A percentile compares a stretch with the other conserved stretches of the same genome.
phyloP scores from a whole-genome alignment of 192 early-diverging fungal species.

The Coemansia sp. region DNA sequence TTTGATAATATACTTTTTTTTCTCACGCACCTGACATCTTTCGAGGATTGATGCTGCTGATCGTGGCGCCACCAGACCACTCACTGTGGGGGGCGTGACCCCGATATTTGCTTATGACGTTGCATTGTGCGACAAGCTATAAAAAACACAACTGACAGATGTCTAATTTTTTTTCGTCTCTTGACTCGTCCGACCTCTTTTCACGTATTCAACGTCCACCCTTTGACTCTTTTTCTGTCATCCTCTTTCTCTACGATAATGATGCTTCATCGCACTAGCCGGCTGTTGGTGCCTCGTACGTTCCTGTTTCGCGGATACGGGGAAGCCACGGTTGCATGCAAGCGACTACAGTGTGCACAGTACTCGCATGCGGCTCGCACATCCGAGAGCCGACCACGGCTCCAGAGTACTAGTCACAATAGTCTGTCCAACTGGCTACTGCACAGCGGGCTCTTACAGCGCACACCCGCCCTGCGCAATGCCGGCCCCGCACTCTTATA shows the following conservation, averaged over 20 bases:
- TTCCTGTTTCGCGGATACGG: not conserved
- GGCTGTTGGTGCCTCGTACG: not conserved
- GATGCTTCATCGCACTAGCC: not conserved
- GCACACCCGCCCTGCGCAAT: conserved; percentile 58
- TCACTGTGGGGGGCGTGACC: not conserved
- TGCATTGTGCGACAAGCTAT: not conserved
- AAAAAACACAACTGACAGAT: not conserved
- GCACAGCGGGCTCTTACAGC: not conserved
- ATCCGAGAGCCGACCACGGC: not conserved
- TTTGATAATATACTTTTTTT: conserved; percentile 2
- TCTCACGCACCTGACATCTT: not conserved
- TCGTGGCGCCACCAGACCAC: conserved; percentile 10
- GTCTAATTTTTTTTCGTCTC: not conserved
- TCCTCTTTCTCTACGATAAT: not conserved
- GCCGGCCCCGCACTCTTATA: conserved; percentile 78
- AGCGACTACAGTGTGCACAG: not conserved
- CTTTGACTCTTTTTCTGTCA: not conserved
- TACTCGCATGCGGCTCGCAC: conserved; percentile 3
- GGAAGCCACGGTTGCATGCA: not conserved
- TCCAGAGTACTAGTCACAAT: not conserved
- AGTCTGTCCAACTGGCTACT: conserved; percentile 10
- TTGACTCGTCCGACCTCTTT: not conserved
- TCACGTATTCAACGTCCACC: not conserved
- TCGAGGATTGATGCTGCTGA: not conserved
- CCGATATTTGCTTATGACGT: not conserved